phyloP scores from a whole-genome alignment of 306 rosid species.

The Cicer chorassanicum region DNA sequence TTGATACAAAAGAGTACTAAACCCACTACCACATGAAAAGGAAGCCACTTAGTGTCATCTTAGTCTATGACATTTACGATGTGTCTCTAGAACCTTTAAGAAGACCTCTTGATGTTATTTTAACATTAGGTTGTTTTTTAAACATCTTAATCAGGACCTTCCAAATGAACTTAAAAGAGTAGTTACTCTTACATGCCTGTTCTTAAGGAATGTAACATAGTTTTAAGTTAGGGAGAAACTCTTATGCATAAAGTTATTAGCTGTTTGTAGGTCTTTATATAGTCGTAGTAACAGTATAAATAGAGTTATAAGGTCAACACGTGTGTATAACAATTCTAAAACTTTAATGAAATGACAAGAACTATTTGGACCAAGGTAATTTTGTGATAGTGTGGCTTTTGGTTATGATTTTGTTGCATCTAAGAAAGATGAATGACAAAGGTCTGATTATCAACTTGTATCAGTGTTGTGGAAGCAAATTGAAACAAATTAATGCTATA shows the following conservation, averaged over 20 bases:
- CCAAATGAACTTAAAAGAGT: constrained; percentile 1
- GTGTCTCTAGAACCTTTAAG: constrained; percentile 19
- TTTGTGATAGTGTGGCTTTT: background rate
- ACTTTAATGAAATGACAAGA: background rate
- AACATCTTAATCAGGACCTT: constrained; percentile 31
- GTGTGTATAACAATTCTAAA: constrained; percentile 14
- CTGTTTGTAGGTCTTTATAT: background rate
- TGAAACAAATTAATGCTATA: background rate
- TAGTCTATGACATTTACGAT: constrained; percentile 17
- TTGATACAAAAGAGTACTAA: constrained; percentile 13
- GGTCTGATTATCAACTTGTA: background rate
- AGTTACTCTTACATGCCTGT: constrained; percentile 27
- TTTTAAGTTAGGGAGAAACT: constrained; percentile 22
- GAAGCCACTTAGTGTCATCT: constrained; percentile 28
- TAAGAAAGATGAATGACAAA: background rate
- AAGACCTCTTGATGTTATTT: constrained; percentile 20
- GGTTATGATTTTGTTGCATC: background rate
- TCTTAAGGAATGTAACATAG: constrained; percentile 28
- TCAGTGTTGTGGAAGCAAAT: background rate
- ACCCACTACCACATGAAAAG: constrained; percentile 20
- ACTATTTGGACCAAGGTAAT: background rate
- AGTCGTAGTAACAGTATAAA: constrained; percentile 21
- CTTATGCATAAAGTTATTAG: background rate
- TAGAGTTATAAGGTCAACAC: constrained; percentile 15
- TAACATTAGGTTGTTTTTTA: background rate